phyloP scores from a whole-genome alignment of 2,329 filamentous ascomycete species.

The Teratosphaeria epicoccoides region DNA sequence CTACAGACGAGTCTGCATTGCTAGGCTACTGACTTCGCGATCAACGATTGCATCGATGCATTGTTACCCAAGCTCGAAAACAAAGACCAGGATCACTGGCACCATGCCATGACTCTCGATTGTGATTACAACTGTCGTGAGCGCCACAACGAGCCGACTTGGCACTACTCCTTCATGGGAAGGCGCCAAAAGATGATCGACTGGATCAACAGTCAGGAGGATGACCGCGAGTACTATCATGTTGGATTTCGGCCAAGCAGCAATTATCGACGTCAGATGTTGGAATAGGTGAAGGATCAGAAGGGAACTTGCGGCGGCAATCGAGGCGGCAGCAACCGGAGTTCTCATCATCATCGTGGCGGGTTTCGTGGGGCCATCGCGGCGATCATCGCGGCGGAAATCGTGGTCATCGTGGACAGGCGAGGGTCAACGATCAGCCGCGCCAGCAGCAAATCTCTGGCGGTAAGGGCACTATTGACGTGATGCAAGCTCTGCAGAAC shows the following conservation, averaged over 20 bases:
- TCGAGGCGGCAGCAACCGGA: neutral
- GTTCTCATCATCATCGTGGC: neutral
- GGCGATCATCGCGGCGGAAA: neutral
- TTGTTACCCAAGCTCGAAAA: slow-evolving; percentile 7
- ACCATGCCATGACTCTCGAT: slow-evolving; percentile 5
- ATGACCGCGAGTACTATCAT: neutral
- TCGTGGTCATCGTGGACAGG: neutral
- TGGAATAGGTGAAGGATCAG: neutral
- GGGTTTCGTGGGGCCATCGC: neutral
- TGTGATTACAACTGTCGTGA: slow-evolving; percentile 22
- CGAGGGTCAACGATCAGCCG: neutral
- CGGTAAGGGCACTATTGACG: neutral
- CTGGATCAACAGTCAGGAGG: slow-evolving; percentile 4
- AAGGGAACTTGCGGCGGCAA: neutral
- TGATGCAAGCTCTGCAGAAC: neutral
- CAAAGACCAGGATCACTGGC: slow-evolving; percentile 17
- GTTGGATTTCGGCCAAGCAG: neutral
- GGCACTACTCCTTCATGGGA: slow-evolving; percentile 22
- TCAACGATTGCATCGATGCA: slow-evolving; percentile 20
- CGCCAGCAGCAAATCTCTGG: too few species aligned
- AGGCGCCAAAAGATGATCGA: slow-evolving; percentile 8
- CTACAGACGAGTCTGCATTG: neutral
- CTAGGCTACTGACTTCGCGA: neutral
- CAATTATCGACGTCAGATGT: neutral
- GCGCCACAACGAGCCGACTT: slow-evolving; percentile 20